These are phyloP conservation scores for Pseudognaphalium luteoalbum DNA, from an alignment of 129 eudicot species.

Conservation along the genomic window DNA sequence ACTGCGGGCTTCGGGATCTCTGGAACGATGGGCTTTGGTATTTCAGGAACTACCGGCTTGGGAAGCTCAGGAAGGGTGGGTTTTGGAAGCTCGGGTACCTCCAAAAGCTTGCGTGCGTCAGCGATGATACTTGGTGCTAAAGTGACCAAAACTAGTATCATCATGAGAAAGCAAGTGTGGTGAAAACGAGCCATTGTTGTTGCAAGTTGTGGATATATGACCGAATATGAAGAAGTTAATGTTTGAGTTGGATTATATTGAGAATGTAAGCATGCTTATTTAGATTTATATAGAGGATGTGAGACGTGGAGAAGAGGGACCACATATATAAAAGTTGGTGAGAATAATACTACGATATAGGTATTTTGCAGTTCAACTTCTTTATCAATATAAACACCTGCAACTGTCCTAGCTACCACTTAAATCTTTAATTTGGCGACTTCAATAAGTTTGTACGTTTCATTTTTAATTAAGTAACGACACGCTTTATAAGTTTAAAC, in stretches of 20 bases:
- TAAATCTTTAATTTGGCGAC: no score
- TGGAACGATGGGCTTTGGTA: constrained; percentile 17
- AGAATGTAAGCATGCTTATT: neutral
- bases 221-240: neutral
- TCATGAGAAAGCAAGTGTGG: constrained; percentile 7
- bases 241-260: constrained; percentile 9
- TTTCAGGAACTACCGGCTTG: neutral
- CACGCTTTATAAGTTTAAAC: neutral
- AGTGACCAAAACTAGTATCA: constrained; percentile 16
- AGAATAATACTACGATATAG: constrained; percentile 6
- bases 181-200: constrained; percentile 18
- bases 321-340: constrained; percentile 18
- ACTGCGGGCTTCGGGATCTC: constrained; percentile 16
- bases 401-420: neutral
- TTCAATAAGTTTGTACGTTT: no score
- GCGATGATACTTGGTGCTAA: constrained; percentile 13
- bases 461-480: no score
- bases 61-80: constrained; percentile 5
- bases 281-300: constrained; percentile 24
- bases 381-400: neutral
- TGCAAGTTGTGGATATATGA: neutral
- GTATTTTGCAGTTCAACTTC: constrained; percentile 30
- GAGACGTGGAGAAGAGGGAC: neutral
- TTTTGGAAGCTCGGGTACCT: constrained; percentile 28
- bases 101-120: constrained; percentile 27